phyloP scores from a whole-genome alignment of 179 eudicot genomes.

The Beta macrorhiza region DNA sequence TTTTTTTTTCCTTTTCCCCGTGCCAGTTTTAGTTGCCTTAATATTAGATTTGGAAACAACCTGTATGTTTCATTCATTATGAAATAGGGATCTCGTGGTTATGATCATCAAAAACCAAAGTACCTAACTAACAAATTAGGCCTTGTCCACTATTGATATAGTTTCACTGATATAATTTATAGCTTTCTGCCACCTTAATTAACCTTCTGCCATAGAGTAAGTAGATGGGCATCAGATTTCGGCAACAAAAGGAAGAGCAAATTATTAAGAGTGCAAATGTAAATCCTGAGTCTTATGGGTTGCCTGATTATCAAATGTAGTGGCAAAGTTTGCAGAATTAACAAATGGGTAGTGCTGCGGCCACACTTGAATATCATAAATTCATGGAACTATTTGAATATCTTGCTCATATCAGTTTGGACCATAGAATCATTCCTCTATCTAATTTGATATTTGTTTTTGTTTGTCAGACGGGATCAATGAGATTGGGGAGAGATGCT shows the following conservation, averaged over 20 bases:
- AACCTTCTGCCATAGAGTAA: too few relatives aligned
- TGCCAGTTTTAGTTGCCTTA: background rate
- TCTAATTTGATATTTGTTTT: constrained; percentile 24
- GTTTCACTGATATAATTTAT: too few relatives aligned
- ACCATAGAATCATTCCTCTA: background rate
- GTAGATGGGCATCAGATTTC: background rate
- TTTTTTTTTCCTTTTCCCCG: background rate
- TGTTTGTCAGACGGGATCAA: constrained; percentile 68
- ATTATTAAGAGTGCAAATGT: background rate
- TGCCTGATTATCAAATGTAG: background rate
- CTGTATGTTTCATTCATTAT: too few relatives aligned
- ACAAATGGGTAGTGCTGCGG: background rate
- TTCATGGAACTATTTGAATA: constrained; percentile 1
- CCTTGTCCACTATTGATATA: too few relatives aligned
- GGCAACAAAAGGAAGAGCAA: background rate
- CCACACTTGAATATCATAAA: background rate
- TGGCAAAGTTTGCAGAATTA: background rate
- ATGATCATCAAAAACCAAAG: too few relatives aligned
- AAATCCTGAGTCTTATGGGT: background rate
- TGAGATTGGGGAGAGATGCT: constrained; percentile 85
- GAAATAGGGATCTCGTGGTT: too few relatives aligned
- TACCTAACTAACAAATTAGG: too few relatives aligned
- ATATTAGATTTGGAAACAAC: too few relatives aligned
- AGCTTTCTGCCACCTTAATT: too few relatives aligned
- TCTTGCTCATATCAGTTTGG: background rate